Evolutionary conservation across 495 filamentous ascomycete species (phyloP).

Genomic region (Penicillium ucsense): DNA sequence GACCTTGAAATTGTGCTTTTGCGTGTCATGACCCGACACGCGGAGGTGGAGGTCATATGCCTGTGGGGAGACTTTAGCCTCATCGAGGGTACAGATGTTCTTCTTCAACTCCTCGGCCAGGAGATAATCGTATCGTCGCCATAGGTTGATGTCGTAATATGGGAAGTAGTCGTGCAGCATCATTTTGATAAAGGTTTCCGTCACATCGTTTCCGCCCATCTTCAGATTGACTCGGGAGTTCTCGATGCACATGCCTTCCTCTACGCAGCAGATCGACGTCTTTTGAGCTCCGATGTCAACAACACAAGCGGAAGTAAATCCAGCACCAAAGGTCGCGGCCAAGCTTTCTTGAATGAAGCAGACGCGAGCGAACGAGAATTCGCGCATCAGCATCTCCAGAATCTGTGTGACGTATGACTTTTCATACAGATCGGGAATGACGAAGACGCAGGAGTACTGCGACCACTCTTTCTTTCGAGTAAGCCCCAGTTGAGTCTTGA

Average conservation of each 20-base stretch:
- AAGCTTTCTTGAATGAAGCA: slow-evolving; percentile 94
- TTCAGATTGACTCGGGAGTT: slow-evolving; percentile 91
- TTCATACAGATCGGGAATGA: slow-evolving; percentile 95
- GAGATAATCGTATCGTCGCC: slow-evolving; percentile 82
- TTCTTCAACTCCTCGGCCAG: slow-evolving; percentile 91
- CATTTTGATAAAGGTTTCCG: slow-evolving; percentile 91
- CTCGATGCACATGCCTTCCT: slow-evolving; percentile 90
- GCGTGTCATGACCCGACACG: slow-evolving; percentile 75
- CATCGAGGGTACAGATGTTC: slow-evolving; percentile 78
- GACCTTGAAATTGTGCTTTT: slow-evolving; percentile 85
- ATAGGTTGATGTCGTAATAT: slow-evolving; percentile 85
- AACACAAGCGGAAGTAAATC: slow-evolving; percentile 84
- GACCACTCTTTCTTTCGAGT: slow-evolving; percentile 69
- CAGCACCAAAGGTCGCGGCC: slow-evolving; percentile 91
- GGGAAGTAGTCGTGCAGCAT: slow-evolving; percentile 93
- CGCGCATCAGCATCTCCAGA: slow-evolving; percentile 74
- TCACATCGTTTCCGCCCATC: slow-evolving; percentile 85
- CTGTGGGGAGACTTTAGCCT: slow-evolving; percentile 72
- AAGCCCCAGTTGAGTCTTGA: slow-evolving; percentile 72
- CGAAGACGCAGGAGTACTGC: slow-evolving; percentile 86
- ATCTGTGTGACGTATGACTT: slow-evolving; percentile 78
- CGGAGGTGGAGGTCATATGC: slow-evolving; percentile 80
- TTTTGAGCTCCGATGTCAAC: slow-evolving; percentile 97
- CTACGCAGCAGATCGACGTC: slow-evolving; percentile 94
- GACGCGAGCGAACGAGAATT: slow-evolving; percentile 77